phyloP scores from a whole-genome alignment of 176 grass and related monocot species.

The Carex cristatella region DNA sequence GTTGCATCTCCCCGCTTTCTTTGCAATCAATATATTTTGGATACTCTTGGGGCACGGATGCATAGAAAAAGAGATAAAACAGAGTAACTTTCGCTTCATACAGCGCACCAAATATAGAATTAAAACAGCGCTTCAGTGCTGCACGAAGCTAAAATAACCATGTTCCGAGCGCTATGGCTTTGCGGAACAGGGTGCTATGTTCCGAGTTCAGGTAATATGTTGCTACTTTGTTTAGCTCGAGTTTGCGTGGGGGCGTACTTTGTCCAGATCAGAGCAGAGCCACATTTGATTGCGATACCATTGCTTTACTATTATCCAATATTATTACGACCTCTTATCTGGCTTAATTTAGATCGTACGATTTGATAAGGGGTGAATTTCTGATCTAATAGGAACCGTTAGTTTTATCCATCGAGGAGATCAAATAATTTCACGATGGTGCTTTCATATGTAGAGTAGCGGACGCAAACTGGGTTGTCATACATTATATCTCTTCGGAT shows the following conservation, averaged over 20 bases:
- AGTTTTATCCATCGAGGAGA: not conserved
- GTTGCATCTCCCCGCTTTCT: slow-evolving; percentile 13
- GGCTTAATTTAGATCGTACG: not conserved
- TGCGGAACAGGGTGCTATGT: not conserved
- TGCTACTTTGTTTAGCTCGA: not conserved
- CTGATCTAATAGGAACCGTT: not conserved
- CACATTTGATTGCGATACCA: not conserved
- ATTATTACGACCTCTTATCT: not conserved
- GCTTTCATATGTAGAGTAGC: too few relatives aligned
- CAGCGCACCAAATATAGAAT: too few relatives aligned
- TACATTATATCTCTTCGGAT: too few relatives aligned
- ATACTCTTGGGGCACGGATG: not conserved
- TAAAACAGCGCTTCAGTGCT: too few relatives aligned
- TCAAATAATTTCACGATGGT: too few relatives aligned
- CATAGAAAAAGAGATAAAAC: too few relatives aligned
- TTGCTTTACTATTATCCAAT: not conserved
- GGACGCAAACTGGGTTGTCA: too few relatives aligned
- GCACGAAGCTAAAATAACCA: too few relatives aligned
- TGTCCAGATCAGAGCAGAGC: not conserved
- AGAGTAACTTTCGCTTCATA: too few relatives aligned
- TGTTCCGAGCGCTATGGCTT: too few relatives aligned
- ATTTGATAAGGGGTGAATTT: not conserved
- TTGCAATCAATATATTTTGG: not conserved
- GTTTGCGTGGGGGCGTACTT: not conserved
- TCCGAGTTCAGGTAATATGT: not conserved